Base-by-base conservation (phyloP, 2,329 filamentous ascomycete species). In the Ascochyta viciae-villosae region DNA sequence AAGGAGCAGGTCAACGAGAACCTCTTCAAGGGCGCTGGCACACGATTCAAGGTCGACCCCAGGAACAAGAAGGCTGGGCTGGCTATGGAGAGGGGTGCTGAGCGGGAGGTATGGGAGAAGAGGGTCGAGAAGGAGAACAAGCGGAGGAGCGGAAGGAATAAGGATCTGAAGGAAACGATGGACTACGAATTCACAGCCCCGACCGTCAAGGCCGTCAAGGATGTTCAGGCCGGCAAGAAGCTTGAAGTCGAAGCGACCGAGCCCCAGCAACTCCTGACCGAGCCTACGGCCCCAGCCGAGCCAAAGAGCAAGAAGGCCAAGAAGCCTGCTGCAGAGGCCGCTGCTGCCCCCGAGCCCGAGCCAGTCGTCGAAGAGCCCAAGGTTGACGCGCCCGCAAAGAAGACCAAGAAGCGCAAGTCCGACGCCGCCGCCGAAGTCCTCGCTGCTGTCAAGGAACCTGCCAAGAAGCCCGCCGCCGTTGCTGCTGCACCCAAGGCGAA, bases 21-120 rank as follows among this genome's bases (percentile, higher is more conserved):
- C 59, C 81, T 97, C 49, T 98, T 92, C 86, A 92, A 95, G 79
- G 92, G 92, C 34, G 91, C 92, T 69, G 94, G 96, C 77, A 87
- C 87, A 70, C 89, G 93, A 52, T 97, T 95, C 83, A 96, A 96
- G 83, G 84, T 84, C 60, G 87, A 94, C 12, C 94, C 95, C 19
- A 89, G 91, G 83, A 95, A 92, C 78, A 90, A 90, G 79, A 89
- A 98, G 74, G 90, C 89, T 57, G 91, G 91, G 45, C 83, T 87
- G 66, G 84, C 86, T 66, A 82, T 98, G 63, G 87, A 89, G 68
- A 86, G 88, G 72, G 89, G 90, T 38, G 84, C 86, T 63, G 86
- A 89, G 19, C 86, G 92, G 71, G 85, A 89, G 33, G 81, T 82
- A n/a, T 99, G 95, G 95, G 82, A 87, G 56, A 85, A 85, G 78